Evolutionary conservation across 2,329 filamentous ascomycete species (phyloP), one percentile per base, ranked within the genome.

Genomic region (Golovinomyces cichoracearum): DNA sequence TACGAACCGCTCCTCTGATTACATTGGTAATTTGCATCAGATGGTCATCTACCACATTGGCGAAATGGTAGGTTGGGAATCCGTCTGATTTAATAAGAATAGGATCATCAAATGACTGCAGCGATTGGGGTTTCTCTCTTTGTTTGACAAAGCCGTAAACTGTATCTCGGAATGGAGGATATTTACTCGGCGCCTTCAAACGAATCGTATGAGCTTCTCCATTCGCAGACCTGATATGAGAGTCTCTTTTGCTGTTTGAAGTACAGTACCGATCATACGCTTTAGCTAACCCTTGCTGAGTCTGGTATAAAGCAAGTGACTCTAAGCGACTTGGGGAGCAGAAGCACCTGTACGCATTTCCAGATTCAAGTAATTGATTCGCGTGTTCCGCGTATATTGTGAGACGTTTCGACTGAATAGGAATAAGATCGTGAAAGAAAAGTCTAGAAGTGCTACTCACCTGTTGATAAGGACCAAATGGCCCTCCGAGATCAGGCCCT

Each of bases 11-110:
- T 48, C 88, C 90, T 38, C 90, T 78, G 50, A 98, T 82, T 13
- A 98, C 90, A 63, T 95, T 88, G 0, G 86, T 94, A 55, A 98
- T 92, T 51, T 83, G 67, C 90, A 98, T 98, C 51, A 80, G 68
- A 62, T 94, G 83, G 59, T 98, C 90, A 59, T 98, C 90, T 4
- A 98, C 79, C 7, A 98, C 88, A 59, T 95, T 98, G 4, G 90
- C 90, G 52, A 98, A 78, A 63, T 98, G 90, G 59, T 98, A 98
- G 0, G 92, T 98, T 0, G 90, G 90, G 54, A 81, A 81, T 0
- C 85, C 86, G 60, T 98, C 90, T 0, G 78, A 79, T 63, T 98
- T 98, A 51, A 94, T 67, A 37, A 98, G 68, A 52, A 98, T 82
- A 19, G 85, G 88, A 58, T 95, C 86, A 55, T 90, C 83, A 53